Evolutionary conservation across 2,329 filamentous ascomycete genomes (phyloP).

Genomic region (Neofusicoccum kwambonambiense): DNA sequence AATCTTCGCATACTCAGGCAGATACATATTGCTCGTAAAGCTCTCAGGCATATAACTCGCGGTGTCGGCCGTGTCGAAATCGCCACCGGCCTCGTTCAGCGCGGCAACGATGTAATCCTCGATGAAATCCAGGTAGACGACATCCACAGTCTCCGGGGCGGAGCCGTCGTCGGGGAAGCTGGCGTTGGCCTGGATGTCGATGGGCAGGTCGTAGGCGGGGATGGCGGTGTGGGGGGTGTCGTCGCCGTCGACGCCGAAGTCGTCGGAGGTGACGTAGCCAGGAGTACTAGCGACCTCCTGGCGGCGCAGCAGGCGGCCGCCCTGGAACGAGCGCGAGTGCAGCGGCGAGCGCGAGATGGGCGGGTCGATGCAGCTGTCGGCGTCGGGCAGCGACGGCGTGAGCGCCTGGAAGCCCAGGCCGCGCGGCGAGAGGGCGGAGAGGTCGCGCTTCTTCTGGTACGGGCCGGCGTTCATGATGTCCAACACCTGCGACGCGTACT

Average conservation of each 20-base stretch:
- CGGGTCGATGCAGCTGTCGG: conserved; percentile 52
- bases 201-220: conserved; percentile 48
- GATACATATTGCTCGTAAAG: conserved; percentile 45
- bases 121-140: conserved; percentile 56
- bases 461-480: conserved; percentile 46
- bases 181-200: conserved; percentile 51
- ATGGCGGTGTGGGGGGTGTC: conserved; percentile 54
- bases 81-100: conserved; percentile 35
- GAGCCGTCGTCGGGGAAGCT: conserved; percentile 48
- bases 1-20: conserved; percentile 41
- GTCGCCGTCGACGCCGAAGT: conserved; percentile 57
- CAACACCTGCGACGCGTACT: conserved; percentile 41
- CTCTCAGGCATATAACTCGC: conserved; percentile 37
- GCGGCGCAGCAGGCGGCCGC: conserved; percentile 50
- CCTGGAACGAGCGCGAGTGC: conserved; percentile 30
- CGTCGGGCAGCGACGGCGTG: conserved; percentile 26
- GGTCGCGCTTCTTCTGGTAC: conserved; percentile 36
- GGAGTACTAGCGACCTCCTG: conserved; percentile 41
- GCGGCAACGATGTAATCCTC: conserved; percentile 36
- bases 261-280: conserved; percentile 57
- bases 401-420: conserved; percentile 19
- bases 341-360: conserved; percentile 31
- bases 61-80: conserved; percentile 32
- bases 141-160: conserved; percentile 48
- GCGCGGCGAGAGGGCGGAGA: conserved; percentile 31